Percentiles rank a stretch among this genome's conserved stretches.
Evolutionary conservation across 2,329 filamentous ascomycete species (phyloP).

Genomic region (Alternaria brassicae): DNA sequence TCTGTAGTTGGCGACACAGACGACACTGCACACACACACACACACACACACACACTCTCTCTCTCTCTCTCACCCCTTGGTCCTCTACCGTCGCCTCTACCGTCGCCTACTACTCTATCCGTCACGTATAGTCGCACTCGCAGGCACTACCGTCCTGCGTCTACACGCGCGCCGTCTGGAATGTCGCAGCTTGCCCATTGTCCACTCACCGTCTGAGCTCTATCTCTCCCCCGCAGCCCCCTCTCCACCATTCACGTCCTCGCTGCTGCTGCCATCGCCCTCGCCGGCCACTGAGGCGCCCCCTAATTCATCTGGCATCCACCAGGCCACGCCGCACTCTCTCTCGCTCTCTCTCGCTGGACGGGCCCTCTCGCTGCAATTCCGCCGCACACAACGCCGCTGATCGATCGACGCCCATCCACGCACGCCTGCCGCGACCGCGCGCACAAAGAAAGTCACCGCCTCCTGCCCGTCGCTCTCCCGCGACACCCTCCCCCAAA

Average conservation of each 20-base stretch:
- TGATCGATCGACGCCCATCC: constrained; percentile 13
- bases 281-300: constrained; percentile 4
- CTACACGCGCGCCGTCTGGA: constrained; percentile 31
- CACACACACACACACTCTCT: background rate
- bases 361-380: constrained; percentile 34
- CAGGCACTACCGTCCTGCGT: too few relatives aligned
- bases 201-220: constrained; percentile 30
- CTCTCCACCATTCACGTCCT: background rate
- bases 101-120: too few relatives aligned
- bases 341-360: constrained; percentile 30
- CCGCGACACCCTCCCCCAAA: constrained; percentile 25
- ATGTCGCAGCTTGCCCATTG: constrained; percentile 33
- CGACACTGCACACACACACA: background rate
- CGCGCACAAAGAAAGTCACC: constrained; percentile 35
- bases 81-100: background rate
- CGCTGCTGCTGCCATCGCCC: constrained; percentile 1
- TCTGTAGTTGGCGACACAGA: background rate
- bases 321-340: too few relatives aligned
- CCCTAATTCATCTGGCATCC: constrained; percentile 6
- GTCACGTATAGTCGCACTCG: too few relatives aligned
- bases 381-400: constrained; percentile 13
- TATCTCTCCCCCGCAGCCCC: constrained; percentile 16
- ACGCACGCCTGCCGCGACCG: background rate
- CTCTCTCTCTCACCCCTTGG: background rate
- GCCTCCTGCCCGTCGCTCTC: constrained; percentile 15